These are phyloP conservation scores for Kwoniella sp. DNA, from an alignment of 768 basidiomycete species.

Conservation along the genomic window DNA sequence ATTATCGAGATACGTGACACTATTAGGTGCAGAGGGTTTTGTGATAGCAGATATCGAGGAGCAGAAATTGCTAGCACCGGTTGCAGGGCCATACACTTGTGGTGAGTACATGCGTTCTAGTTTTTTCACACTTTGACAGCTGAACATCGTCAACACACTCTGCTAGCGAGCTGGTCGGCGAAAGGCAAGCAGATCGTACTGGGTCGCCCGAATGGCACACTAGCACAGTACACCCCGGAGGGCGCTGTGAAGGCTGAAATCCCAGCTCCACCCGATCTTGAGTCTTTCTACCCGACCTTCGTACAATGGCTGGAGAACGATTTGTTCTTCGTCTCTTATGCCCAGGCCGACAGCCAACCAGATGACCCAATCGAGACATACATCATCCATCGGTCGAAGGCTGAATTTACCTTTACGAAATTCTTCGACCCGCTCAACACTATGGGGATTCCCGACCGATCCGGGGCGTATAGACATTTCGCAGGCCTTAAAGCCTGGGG, in stretches of 20 bases:
- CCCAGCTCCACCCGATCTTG: slow-evolving; percentile 40
- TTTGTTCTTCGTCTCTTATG: slow-evolving; percentile 57
- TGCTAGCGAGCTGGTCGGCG: slow-evolving; percentile 57
- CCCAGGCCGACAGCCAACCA: slow-evolving; percentile 30
- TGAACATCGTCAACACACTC: slow-evolving; percentile 6
- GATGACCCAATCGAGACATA: slow-evolving; percentile 54
- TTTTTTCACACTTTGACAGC: neutral
- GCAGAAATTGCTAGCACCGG: slow-evolving; percentile 21
- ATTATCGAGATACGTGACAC: slow-evolving; percentile 24
- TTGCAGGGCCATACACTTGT: slow-evolving; percentile 43
- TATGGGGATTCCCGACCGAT: slow-evolving; percentile 52
- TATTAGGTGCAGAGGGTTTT: slow-evolving; percentile 34
- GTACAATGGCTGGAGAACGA: slow-evolving; percentile 60
- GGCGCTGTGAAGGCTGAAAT: slow-evolving; percentile 55
- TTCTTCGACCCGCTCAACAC: slow-evolving; percentile 54
- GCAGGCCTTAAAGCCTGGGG: slow-evolving; percentile 54
- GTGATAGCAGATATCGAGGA: slow-evolving; percentile 46
- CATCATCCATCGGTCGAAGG: slow-evolving; percentile 48
- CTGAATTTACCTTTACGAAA: slow-evolving; percentile 47
- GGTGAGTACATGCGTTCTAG: slow-evolving; percentile 24
- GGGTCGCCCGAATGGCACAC: slow-evolving; percentile 48
- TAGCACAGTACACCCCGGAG: slow-evolving; percentile 57
- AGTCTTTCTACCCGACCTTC: slow-evolving; percentile 30
- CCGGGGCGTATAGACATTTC: slow-evolving; percentile 42
- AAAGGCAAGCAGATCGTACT: slow-evolving; percentile 59